Evolutionary conservation across 2,329 filamentous ascomycete genomes (phyloP).

Genomic region (Pleoardoris graminearum): DNA sequence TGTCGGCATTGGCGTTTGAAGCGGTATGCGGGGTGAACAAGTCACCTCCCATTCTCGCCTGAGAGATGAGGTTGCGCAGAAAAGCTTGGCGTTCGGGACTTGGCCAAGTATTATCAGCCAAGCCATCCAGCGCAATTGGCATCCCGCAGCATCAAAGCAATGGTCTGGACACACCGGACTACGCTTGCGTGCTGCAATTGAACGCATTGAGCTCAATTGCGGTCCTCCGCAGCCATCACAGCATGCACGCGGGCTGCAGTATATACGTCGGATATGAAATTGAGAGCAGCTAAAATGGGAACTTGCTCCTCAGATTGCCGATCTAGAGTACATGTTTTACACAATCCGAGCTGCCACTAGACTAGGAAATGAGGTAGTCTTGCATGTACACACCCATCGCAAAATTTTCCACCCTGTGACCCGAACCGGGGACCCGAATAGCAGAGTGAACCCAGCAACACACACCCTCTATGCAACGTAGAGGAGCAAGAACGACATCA

Average conservation of each 20-base stretch:
- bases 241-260: constrained; percentile 25
- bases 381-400: constrained; percentile 47
- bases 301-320: constrained; percentile 48
- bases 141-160: constrained; percentile 24
- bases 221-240: constrained; percentile 31
- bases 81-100: constrained; percentile 35
- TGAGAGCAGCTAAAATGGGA: constrained; percentile 42
- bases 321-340: constrained; percentile 51
- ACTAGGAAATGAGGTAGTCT: constrained; percentile 42
- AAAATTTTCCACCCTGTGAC: constrained; percentile 43
- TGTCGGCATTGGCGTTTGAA: not conserved
- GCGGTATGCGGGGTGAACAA: constrained; percentile 13
- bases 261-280: constrained; percentile 31
- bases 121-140: constrained; percentile 25
- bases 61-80: constrained; percentile 31
- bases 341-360: constrained; percentile 49
- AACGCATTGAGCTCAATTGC: constrained; percentile 32
- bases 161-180: constrained; percentile 24
- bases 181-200: constrained; percentile 23
- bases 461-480: constrained; percentile 47
- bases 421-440: constrained; percentile 41
- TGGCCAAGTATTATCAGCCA: constrained; percentile 27
- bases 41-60: constrained; percentile 3
- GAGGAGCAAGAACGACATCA: constrained; percentile 52
- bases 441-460: constrained; percentile 39